phyloP scores from a whole-genome alignment of 805 yeast genomes.

The Saturnispora bothae region DNA sequence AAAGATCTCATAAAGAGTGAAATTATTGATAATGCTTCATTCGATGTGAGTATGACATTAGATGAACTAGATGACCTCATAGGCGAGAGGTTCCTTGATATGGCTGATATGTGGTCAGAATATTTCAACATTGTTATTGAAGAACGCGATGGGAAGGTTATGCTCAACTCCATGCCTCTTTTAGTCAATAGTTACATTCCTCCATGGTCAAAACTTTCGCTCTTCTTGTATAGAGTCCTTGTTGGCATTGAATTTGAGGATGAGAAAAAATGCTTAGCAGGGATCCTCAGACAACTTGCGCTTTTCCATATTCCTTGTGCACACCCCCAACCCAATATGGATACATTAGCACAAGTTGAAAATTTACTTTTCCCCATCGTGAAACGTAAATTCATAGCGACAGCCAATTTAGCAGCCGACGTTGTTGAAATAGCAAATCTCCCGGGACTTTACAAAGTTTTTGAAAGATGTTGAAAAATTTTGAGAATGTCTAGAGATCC shows the following conservation, averaged over 20 bases:
- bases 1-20: conserved; percentile 28
- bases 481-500: not conserved
- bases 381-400: conserved; percentile 54
- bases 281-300: conserved; percentile 59
- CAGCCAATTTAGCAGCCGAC: conserved; percentile 38
- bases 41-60: not conserved
- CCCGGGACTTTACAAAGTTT: conserved; percentile 84
- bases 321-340: conserved; percentile 12
- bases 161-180: conserved; percentile 52
- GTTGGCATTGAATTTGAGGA: conserved; percentile 49
- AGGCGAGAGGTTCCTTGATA: conserved; percentile 21
- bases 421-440: conserved; percentile 81
- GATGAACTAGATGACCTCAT: conserved; percentile 11
- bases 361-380: conserved; percentile 54
- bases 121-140: conserved; percentile 53
- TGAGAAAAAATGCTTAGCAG: conserved; percentile 61
- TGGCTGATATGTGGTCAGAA: conserved; percentile 73
- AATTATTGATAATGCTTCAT: conserved; percentile 23
- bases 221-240: conserved; percentile 55
- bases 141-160: conserved; percentile 25
- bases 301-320: conserved; percentile 39
- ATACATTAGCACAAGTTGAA: conserved; percentile 32
- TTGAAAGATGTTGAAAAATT: conserved; percentile 66
- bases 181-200: conserved; percentile 58
- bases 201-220: conserved; percentile 48